phyloP scores from a whole-genome alignment of 2,329 filamentous ascomycete species.

The Trichoderma aggressivum region DNA sequence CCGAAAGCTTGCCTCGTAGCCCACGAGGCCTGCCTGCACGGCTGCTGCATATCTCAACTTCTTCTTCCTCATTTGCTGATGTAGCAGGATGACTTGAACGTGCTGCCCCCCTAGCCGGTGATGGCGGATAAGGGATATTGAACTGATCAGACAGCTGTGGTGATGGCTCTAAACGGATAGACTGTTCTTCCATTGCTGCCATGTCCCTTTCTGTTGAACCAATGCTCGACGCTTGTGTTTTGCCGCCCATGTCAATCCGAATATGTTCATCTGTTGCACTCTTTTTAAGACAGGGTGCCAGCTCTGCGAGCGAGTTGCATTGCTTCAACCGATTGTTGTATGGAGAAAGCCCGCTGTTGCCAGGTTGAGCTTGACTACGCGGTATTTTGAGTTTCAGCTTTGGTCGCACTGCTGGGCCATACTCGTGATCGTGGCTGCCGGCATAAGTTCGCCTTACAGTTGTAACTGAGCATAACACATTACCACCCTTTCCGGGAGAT shows the following conservation, averaged over 20 bases:
- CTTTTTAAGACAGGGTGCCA: slow-evolving; percentile 24
- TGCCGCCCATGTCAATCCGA: background rate
- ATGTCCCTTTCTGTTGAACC: background rate
- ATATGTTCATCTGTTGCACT: background rate
- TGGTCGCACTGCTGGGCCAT: slow-evolving; percentile 25
- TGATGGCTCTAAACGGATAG: slow-evolving; percentile 16
- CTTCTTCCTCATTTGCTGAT: slow-evolving; percentile 14
- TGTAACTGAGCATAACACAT: background rate
- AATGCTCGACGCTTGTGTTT: background rate
- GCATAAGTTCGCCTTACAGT: background rate
- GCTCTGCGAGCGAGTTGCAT: slow-evolving; percentile 33
- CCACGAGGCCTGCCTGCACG: slow-evolving; percentile 19
- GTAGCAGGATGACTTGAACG: slow-evolving; percentile 18
- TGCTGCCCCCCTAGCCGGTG: slow-evolving; percentile 20
- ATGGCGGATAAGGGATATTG: slow-evolving; percentile 33
- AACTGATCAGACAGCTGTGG: slow-evolving; percentile 33
- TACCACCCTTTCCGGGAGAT: background rate
- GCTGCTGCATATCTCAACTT: slow-evolving; percentile 20
- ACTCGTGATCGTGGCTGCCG: slow-evolving; percentile 5
- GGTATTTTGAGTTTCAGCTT: slow-evolving; percentile 35
- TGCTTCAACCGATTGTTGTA: slow-evolving; percentile 30
- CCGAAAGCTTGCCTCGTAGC: slow-evolving; percentile 31
- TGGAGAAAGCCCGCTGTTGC: slow-evolving; percentile 20
- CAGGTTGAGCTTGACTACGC: slow-evolving; percentile 22
- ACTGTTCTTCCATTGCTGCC: background rate